Evolutionary conservation across 2,329 filamentous ascomycete species (phyloP).

Genomic region (Claviceps quebecensis): DNA sequence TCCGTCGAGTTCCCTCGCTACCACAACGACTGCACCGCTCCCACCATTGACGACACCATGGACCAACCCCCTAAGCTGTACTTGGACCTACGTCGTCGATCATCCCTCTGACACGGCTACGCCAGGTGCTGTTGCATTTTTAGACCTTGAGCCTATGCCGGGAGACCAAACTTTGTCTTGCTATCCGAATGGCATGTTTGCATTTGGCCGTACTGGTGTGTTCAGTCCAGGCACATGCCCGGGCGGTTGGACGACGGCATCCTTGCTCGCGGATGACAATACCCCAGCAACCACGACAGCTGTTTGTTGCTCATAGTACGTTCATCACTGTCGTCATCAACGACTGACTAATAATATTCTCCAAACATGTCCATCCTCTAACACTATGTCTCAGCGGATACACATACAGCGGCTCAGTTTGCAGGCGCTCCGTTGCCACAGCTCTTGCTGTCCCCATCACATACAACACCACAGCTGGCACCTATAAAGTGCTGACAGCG

Average conservation of each 20-base stretch:
- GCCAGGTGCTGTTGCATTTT: constrained; percentile 20
- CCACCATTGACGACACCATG: constrained; percentile 26
- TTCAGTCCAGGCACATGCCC: constrained; percentile 27
- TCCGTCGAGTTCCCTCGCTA: background rate
- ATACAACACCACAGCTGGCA: constrained; percentile 21
- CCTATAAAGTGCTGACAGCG: constrained; percentile 20
- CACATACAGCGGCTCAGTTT: constrained; percentile 18
- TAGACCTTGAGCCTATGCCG: constrained; percentile 23
- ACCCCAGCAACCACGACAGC: constrained; percentile 17
- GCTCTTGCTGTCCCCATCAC: constrained; percentile 23
- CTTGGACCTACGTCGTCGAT: constrained; percentile 24
- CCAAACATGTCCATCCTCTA: background rate
- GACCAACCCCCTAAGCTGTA: constrained; percentile 22
- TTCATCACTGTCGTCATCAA: constrained; percentile 1
- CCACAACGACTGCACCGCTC: constrained; percentile 10
- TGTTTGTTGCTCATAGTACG: constrained; percentile 28
- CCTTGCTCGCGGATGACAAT: constrained; percentile 17
- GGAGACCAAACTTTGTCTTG: constrained; percentile 24
- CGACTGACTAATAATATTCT: background rate
- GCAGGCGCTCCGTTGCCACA: constrained; percentile 21
- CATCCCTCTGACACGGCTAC: constrained; percentile 11
- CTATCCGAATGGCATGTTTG: constrained; percentile 27
- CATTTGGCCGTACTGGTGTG: constrained; percentile 21
- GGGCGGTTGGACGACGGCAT: constrained; percentile 25
- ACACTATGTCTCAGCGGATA: constrained; percentile 17